Base-by-base conservation (phyloP, 1,284 basidiomycete genomes). In the Termitomyces sp. region DNA sequence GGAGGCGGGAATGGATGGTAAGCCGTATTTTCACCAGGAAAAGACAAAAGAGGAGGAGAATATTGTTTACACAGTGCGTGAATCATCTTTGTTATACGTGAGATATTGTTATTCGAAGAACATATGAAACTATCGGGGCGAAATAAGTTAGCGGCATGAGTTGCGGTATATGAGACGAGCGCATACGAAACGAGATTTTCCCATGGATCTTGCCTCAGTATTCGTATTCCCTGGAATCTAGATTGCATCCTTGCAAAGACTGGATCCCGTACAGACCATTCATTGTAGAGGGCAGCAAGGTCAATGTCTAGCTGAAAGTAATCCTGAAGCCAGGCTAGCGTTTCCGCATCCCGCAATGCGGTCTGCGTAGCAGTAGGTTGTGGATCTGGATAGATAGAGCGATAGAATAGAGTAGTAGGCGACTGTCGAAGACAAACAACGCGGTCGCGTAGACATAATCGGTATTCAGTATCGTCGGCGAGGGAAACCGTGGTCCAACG, bases 31-130 rank as follows among this genome's bases (percentile, higher is more conserved):
- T 58, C 57, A 8, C 68, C 71, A n/a, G 60, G 49, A 9, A 65
- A 59, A 40, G 79, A 76, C 31, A 88, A 63, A 9, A 95, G 69
- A 8, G 83, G 73, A 8, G 83, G 76, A 1, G 90, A 90, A 65
- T 85, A 95, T 31, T 86, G 77, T 40, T 71, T 78, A 67, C 84
- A 92, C 52, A 88, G 78, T 58, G 80, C 73, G 62, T 88, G 87
- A 36, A 97, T 84, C 86, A 98, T 94, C 56, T 88, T 89, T 4
- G 91, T 90, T 65, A 97, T 98, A 1, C 94, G 86, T 2, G 83
- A 72, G 50, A 98, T 99, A 64, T 99, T 96, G 69, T 99, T 99
- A 67, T 98, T 99, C 1, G 94, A 93, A 15, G 94, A 98, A 66
- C 96, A 99, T 61, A 99, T 98, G 73, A 99, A 99, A 8, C 94